A percentile compares a stretch with the other conserved stretches of the same genome.
These are phyloP conservation scores for Venturia oleaginea DNA, from an alignment of 2,329 filamentous ascomycete species.

Conservation along the genomic window DNA sequence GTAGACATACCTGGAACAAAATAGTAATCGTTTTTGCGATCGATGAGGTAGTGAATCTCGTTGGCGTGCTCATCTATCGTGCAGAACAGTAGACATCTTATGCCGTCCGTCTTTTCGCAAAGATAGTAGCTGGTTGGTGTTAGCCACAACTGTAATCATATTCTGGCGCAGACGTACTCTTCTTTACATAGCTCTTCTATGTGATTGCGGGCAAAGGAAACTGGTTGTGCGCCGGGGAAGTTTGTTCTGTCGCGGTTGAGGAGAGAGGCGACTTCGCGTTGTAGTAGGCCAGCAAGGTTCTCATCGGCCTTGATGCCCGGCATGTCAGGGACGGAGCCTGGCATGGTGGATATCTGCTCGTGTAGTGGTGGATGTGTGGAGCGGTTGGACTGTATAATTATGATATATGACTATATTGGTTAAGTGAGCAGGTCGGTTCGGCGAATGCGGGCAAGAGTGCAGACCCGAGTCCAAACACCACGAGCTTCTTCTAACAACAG, in stretches of 20 bases:
- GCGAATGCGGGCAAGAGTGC: neutral
- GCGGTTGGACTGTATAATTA: too few relatives aligned
- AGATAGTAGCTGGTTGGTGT: conserved; percentile 65
- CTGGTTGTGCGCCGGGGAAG: conserved; percentile 90
- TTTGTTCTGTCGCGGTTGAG: conserved; percentile 57
- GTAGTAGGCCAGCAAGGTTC: conserved; percentile 42
- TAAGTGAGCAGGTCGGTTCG: too few relatives aligned
- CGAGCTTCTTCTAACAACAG: too few relatives aligned
- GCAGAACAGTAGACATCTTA: conserved; percentile 90
- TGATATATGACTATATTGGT: too few relatives aligned
- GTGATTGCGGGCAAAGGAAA: conserved; percentile 79
- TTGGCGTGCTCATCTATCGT: conserved; percentile 51
- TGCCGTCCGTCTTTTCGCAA: conserved; percentile 96
- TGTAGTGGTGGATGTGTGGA: neutral
- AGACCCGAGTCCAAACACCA: too few relatives aligned
- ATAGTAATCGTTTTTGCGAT: conserved; percentile 97
- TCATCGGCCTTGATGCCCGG: conserved; percentile 23
- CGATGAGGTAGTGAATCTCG: conserved; percentile 85
- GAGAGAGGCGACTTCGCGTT: conserved; percentile 63
- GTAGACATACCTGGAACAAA: conserved; percentile 30
- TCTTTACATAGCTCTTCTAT: conserved; percentile 68
- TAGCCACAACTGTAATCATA: neutral
- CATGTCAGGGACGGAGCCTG: conserved; percentile 22
- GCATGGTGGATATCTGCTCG: neutral
- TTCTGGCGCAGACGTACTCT: conserved; percentile 48